phyloP scores from a whole-genome alignment of 805 yeast species.

The Kodamaea neixiangensis region DNA sequence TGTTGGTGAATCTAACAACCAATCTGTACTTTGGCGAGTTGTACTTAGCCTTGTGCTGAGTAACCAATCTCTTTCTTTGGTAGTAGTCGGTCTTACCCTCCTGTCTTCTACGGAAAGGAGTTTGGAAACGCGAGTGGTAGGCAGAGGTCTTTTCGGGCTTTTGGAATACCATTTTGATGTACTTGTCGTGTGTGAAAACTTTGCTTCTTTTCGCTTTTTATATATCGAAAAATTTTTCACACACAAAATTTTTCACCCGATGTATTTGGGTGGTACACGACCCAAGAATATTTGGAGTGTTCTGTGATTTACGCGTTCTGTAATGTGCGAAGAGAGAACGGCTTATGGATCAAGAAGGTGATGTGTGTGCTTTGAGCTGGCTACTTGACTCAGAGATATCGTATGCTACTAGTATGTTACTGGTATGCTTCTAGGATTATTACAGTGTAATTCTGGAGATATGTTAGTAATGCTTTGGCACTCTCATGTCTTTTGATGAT shows the following conservation, averaged over 20 bases:
- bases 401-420: too few relatives aligned
- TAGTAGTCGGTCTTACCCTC: constrained; percentile 99
- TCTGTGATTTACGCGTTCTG: background rate
- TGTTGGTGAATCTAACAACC: constrained; percentile 99
- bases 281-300: background rate
- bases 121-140: constrained; percentile 99
- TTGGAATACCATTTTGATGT: constrained; percentile 70
- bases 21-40: constrained; percentile 99
- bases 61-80: constrained; percentile 99
- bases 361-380: too few relatives aligned
- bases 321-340: background rate
- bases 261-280: background rate
- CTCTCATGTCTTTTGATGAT: too few relatives aligned
- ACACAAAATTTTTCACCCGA: constrained; percentile 1
- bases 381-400: too few relatives aligned
- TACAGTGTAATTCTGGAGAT: too few relatives aligned
- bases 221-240: constrained; percentile 8
- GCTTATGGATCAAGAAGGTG: too few relatives aligned
- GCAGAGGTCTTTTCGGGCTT: constrained; percentile 78
- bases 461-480: too few relatives aligned
- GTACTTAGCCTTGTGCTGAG: constrained; percentile 99
- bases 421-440: too few relatives aligned
- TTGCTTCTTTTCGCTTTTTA: background rate
- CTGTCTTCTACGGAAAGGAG: constrained; percentile 99
- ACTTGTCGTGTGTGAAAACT: constrained; percentile 8